A percentile compares a stretch with the other conserved stretches of the same genome.
These are phyloP conservation scores for Harringtonia lauricola DNA, from an alignment of 2,329 filamentous ascomycete species.

Conservation along the genomic window DNA sequence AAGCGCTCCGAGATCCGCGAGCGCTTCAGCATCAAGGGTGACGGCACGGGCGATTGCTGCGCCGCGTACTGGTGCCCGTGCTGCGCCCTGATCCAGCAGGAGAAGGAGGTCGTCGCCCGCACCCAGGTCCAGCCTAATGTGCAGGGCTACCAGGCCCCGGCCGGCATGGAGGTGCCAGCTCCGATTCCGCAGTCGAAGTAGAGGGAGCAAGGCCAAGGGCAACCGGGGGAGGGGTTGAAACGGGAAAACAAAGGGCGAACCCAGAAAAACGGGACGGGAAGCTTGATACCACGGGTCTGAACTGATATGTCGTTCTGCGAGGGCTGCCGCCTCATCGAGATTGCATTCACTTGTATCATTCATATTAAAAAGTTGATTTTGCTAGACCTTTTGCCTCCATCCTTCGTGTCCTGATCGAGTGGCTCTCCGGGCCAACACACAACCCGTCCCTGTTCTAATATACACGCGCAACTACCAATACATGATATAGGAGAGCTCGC, in stretches of 20 bases:
- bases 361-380: no score
- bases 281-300: no score
- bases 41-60: conserved; percentile 36
- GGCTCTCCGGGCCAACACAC: no score
- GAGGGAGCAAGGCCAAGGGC: no score
- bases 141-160: conserved; percentile 21
- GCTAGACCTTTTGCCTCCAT: no score
- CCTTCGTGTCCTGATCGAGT: no score
- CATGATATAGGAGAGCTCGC: not conserved
- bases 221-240: no score
- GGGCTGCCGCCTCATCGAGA: no score
- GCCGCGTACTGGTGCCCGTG: conserved; percentile 43
- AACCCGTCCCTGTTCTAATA: no score
- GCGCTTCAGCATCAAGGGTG: conserved; percentile 40
- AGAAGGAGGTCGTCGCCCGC: conserved; percentile 36
- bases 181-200: conserved; percentile 13
- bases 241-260: not conserved
- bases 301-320: no score
- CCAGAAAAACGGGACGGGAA: no score
- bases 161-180: conserved; percentile 16
- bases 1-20: conserved; percentile 43
- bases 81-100: conserved; percentile 46
- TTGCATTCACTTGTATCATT: no score
- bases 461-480: not conserved
- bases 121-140: conserved; percentile 12